Base-by-base conservation (phyloP, 805 yeast genomes). In the Lachancea lanzarotensis region DNA sequence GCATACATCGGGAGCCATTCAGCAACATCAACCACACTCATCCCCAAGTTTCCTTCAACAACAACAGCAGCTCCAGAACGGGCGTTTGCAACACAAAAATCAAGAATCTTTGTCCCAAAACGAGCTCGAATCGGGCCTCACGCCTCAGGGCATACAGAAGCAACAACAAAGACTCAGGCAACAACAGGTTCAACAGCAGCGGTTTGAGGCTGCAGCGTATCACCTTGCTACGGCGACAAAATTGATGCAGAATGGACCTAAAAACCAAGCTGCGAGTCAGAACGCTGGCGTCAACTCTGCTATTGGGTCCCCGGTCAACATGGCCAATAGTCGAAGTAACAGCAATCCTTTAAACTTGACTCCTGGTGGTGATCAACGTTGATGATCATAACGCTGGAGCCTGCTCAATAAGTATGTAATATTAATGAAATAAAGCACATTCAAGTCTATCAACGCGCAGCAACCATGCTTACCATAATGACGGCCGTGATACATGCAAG, bases 161-260 rank as follows among this genome's bases (percentile, higher is more conserved):
- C 67, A 61, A 36, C 67, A 62, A 32, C 66, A 60, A 47, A 55
- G 59, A 40, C 49, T 62, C 42, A 56, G 63, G 48, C 66, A 62
- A 43, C 65, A 62, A 35, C 67, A 62, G 42, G 38, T 59, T 5
- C 67, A 63, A 43, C 66, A 63, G 34, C 65, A 60, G 38, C 52
- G 59, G 27, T 59, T 59, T 38, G 66, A 63, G 46, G 61, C 59
- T 7, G 67, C 65, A 5, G 65, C 64, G 13, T 59, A 53, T 35
- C 64, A 62, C 37, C 40, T 60, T 16, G 60, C 64, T 2, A 62
- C 61, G 39, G 60, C 63, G 3, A 53, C 62, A n/a, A 57, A 58
- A 47, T 40, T 59, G 25, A 56, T 55, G 60, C 62, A 54, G 45
- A 54, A 48, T 38, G 47, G 47, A 12, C 33, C 47, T 4, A 44